phyloP scores from a whole-genome alignment of 2,329 filamentous ascomycete genomes.

The Paraphoma sp. region DNA sequence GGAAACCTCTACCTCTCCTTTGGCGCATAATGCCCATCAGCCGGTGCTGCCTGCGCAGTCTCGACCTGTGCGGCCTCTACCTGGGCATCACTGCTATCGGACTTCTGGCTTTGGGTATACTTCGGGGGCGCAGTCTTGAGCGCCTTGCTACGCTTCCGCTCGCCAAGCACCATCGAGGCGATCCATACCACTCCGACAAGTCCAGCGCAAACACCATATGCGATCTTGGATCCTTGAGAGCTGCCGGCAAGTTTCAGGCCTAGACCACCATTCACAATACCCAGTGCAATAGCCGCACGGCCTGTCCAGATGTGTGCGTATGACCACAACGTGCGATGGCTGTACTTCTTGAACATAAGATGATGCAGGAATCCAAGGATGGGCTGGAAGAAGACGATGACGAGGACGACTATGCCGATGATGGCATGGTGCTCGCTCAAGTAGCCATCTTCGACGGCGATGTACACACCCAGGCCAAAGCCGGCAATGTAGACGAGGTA shows the following conservation, averaged over 20 bases:
- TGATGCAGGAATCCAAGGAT: conserved; percentile 61
- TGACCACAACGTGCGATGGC: conserved; percentile 54
- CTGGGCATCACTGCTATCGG: conserved; percentile 1
- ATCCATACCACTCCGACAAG: conserved; percentile 51
- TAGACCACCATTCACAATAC: conserved; percentile 64
- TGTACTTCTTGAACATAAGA: conserved; percentile 55
- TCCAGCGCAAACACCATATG: conserved; percentile 59
- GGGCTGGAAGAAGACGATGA: conserved; percentile 62
- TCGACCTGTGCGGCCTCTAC: neutral
- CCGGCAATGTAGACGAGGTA: conserved; percentile 57
- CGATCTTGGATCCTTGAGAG: conserved; percentile 48
- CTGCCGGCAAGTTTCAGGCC: conserved; percentile 57
- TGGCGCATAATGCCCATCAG: conserved; percentile 27
- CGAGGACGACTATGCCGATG: conserved; percentile 61
- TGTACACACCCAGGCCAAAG: conserved; percentile 59
- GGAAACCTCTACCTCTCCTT: conserved; percentile 11
- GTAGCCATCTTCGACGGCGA: conserved; percentile 49
- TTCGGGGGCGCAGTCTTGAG: neutral
- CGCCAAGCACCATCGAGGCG: conserved; percentile 35
- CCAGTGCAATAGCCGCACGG: conserved; percentile 57
- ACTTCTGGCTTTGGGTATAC: conserved; percentile 1
- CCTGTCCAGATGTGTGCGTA: conserved; percentile 64
- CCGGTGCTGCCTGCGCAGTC: neutral
- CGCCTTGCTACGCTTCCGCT: conserved; percentile 28
- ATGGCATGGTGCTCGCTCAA: conserved; percentile 55